Base-by-base conservation (phyloP, 108 stramenopile genomes). In the Cyclotella distinguenda region DNA sequence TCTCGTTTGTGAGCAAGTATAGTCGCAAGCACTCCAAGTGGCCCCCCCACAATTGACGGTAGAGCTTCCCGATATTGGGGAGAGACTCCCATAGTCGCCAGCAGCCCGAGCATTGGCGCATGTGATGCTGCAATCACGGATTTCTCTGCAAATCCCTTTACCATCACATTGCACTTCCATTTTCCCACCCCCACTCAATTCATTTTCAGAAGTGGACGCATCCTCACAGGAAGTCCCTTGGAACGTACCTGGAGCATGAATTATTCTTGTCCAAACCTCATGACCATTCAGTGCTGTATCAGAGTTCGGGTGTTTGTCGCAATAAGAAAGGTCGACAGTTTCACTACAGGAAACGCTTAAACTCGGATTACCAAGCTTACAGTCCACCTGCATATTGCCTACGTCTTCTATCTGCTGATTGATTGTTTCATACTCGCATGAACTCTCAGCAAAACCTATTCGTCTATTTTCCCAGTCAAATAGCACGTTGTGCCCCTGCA, bases 401-500 rank as follows among this genome's bases (percentile, higher is more conserved):
- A 58, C 64, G 13, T 74, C 72, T 38, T 31, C 50, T 27, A 57
- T 34, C 25, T 66, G 47, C 9, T 54, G 13, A 33, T 60, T 27
- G 6, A 43, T 26, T 27, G 56, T 50, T 58, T 74, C 50, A 25
- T 66, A 74, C 56, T 74, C 72, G 45, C 72, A 74, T 6, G 72
- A 43, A 63, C 72, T 74, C 50, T 74, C 72, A 6, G 95, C 95
- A 54, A 97, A 87, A n/a, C 95, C 96, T 19, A 96, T 55, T 23
- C 81, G 73, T 32, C 70, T 66, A 44, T 83, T 82, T 56, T 84
- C 80, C 45, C 64, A 60, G 60, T 98, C 95, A 68, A 96, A 98
- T 4, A 95, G 53, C 16, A 96, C 79, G 67, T 98, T 93, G 70
- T 97, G 86, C 6, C 85, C 89, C 52, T 81, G 66, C 94, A 97